Base-by-base conservation (phyloP, 768 basidiomycete genomes). In the Mycena floridula region DNA sequence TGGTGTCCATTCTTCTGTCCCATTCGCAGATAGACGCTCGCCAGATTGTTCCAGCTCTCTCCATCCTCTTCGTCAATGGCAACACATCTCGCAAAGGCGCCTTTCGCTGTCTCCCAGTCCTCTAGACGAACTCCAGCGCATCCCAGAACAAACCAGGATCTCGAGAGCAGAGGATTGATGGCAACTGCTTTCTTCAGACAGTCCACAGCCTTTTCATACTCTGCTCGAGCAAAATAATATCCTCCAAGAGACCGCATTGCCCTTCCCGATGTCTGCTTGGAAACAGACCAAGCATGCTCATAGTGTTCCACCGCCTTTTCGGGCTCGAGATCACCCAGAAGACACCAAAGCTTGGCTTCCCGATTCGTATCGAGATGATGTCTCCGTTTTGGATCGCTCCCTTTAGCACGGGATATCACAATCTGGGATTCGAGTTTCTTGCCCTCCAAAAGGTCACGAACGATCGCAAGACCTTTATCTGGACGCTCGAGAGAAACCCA, bases 1-100 rank as follows among this genome's bases (percentile, higher is more conserved):
- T 32, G 28, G 28, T 32, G 16, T 16, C 9, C 16, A 9, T 32
- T 32, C 28, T 16, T 32, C 28, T 9, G 9, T 16, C 28, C 85
- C 62, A 95, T 74, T 37, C 90, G 83, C 49, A 99, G 77, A 64
- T 97, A 96, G 59, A 93, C 82, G 46, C 85, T 92, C 25, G 95
- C 96, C 50, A 99, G 69, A 61, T 99, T 99, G 54, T 86, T 95
- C 96, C 96, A 98, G 53, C 92, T 95, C 72, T 98, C 95, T 3
- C 81, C 91, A 56, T 99, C 94, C 52, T 98, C 96, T 47, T 94
- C 91, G 48, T 98, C 95, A 47, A 98, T 82, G 11, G 79, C 69
- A 1, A 97, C 93, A 54, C 91, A 92, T 12, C 94, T 74, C 40
- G 69, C 69, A 61, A 98, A 98, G 1, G 89, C 88, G 37, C 84